Evolutionary conservation across 2,329 filamentous ascomycete species (phyloP), one percentile per base, ranked within the genome.

Genomic region (Sclerotinia sclerotiorum): DNA sequence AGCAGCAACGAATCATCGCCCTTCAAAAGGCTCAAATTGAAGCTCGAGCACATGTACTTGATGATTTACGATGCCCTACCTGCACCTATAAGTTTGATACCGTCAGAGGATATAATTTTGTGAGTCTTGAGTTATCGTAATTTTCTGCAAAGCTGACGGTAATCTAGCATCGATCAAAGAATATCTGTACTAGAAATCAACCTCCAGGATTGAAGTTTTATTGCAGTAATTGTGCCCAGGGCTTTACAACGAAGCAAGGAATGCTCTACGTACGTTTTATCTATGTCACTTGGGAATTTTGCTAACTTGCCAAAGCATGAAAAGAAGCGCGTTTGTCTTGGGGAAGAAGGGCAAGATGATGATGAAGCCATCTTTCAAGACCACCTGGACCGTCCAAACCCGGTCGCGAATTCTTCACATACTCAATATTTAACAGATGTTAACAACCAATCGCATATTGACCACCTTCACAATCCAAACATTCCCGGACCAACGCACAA

Each of bases 201-300:
- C 64, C 70, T 8, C 27, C 48, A 0, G 69, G 56, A 10, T 35
- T 67, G 15, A 42, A 61, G 21, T 67, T 61, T 32, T 67, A 67
- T 52, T 67, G 65, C 35, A 27, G 35, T 5, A 62, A 67, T 67
- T 67, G 65, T 44, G 61, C 68, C 2, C 69, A 72, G 57, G 66
- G 63, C n/a, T 73, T 73, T 19, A 73, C 70, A 6, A 70, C 68
- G 6, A 73, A 70, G 48, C 69, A 69, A 60, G 71, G 71, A 51
- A 65, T 68, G 48, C 46, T 73, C 27, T 76, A 76, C 58, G 71
- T 72, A 65, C 32, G 71, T 72, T 54, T 60, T 2, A 19, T 46
- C 21, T 42, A 10, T 58, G 15, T 55, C 10, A 46, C 27, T 46
- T 27, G 19, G 27, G 21, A 27, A 32, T 60, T 44, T 17, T 42